Evolutionary conservation across 225 moss, liverwort and hornwort species (phyloP).

Genomic region (Straminergon stramineum): DNA sequence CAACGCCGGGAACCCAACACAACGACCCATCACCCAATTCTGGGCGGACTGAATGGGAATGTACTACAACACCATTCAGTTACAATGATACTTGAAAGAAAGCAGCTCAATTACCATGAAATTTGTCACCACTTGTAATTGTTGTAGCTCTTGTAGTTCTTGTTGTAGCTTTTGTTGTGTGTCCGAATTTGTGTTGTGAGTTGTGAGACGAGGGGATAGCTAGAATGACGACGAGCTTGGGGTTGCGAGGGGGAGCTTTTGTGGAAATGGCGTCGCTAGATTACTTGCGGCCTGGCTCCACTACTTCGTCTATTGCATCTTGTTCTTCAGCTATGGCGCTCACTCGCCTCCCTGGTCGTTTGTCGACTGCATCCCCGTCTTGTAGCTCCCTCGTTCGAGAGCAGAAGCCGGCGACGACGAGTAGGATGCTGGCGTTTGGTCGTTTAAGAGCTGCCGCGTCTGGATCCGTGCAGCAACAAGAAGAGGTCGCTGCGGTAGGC

Average conservation of each 20-base stretch:
- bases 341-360: neutral
- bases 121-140: neutral
- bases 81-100: neutral
- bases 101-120: conserved; percentile 1
- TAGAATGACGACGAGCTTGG: conserved; percentile 8
- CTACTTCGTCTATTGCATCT: neutral
- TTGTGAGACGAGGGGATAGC: neutral
- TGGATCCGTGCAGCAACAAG: conserved; percentile 26
- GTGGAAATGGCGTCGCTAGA: conserved; percentile 11
- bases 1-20: neutral
- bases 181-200: neutral
- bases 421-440: neutral
- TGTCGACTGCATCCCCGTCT: neutral
- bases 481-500: conserved; percentile 29
- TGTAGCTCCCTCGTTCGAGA: neutral
- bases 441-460: conserved; percentile 14
- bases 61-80: neutral
- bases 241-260: neutral
- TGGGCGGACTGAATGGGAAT: neutral
- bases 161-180: neutral
- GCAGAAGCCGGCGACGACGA: neutral
- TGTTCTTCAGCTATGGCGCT: neutral
- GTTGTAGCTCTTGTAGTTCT: neutral
- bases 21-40: neutral
- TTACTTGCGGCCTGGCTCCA: neutral